phyloP scores from a whole-genome alignment of 495 filamentous ascomycete genomes.

The Lophiostoma macrostomum region DNA sequence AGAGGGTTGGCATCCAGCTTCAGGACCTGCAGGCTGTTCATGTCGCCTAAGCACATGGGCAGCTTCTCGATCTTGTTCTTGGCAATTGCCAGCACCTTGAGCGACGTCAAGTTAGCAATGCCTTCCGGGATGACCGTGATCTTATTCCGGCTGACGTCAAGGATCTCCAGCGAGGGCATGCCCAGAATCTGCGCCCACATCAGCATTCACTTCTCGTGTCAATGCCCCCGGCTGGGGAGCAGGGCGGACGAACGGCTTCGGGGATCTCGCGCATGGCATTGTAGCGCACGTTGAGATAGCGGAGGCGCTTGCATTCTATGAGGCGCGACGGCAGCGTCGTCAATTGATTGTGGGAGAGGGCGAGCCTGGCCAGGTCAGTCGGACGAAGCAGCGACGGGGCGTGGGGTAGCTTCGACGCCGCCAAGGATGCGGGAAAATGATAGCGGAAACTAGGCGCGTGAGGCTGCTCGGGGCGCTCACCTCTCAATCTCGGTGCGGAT shows the following conservation, averaged over 20 bases:
- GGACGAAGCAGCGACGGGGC: neutral
- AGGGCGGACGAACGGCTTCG: conserved; percentile 60
- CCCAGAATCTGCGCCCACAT: conserved; percentile 60
- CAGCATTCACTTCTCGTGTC: neutral
- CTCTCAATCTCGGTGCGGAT: conserved; percentile 91
- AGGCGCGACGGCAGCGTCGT: conserved; percentile 75
- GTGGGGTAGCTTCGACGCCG: neutral
- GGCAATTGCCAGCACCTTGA: conserved; percentile 55
- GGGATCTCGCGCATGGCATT: conserved; percentile 89
- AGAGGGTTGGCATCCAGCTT: conserved; percentile 87
- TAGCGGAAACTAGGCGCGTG: neutral
- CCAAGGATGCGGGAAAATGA: neutral
- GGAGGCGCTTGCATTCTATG: conserved; percentile 79
- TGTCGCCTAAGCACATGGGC: conserved; percentile 79
- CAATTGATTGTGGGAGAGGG: conserved; percentile 84
- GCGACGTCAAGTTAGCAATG: conserved; percentile 64
- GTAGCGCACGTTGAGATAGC: conserved; percentile 90
- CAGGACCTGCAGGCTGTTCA: conserved; percentile 80
- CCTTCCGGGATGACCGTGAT: conserved; percentile 73
- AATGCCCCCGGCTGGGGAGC: conserved; percentile 1
- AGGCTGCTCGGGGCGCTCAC: conserved; percentile 48
- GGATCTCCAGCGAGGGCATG: conserved; percentile 80
- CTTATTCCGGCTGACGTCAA: conserved; percentile 86
- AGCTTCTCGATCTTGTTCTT: conserved; percentile 82
- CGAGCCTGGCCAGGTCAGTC: conserved; percentile 58